These are phyloP conservation scores for Boletellus sp. DNA, from an alignment of 768 basidiomycete species.

Conservation along the genomic window DNA sequence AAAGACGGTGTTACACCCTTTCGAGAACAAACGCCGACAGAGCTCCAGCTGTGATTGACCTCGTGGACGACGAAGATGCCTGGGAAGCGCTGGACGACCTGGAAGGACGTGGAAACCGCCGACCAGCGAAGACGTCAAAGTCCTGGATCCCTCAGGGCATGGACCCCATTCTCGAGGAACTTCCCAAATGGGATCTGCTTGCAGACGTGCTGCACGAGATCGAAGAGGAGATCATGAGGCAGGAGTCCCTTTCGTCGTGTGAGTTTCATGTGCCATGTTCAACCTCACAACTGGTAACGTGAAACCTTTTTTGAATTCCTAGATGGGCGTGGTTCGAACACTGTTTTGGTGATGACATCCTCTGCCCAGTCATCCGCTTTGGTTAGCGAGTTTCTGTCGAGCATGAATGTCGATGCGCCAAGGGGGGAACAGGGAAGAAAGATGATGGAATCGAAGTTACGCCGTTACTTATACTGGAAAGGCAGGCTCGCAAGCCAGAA, in stretches of 20 bases:
- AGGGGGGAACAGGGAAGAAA: constrained; percentile 60
- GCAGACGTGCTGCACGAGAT: constrained; percentile 86
- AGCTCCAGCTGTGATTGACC: constrained; percentile 35
- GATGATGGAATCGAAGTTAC: constrained; percentile 79
- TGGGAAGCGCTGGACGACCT: constrained; percentile 72
- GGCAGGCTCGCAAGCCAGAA: constrained; percentile 37
- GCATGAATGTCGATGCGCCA: constrained; percentile 52
- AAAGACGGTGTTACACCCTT: constrained; percentile 73
- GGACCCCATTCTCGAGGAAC: constrained; percentile 86
- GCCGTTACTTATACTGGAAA: constrained; percentile 81
- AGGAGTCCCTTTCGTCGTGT: constrained; percentile 40
- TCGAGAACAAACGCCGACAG: constrained; percentile 26
- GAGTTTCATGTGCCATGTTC: not conserved
- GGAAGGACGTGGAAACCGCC: constrained; percentile 8
- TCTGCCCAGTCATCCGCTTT: constrained; percentile 72
- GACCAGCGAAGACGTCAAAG: constrained; percentile 10
- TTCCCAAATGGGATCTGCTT: constrained; percentile 90
- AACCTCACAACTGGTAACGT: not conserved
- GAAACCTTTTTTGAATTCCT: not conserved
- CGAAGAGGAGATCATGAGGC: constrained; percentile 76
- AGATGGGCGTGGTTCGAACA: constrained; percentile 58
- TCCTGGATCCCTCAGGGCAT: constrained; percentile 73
- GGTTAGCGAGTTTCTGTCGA: constrained; percentile 74
- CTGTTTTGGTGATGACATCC: constrained; percentile 83
- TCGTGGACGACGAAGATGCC: constrained; percentile 63